A percentile compares a stretch with the other conserved stretches of the same genome.
These are phyloP conservation scores for Hawksworthiomyces lignivorus DNA, from an alignment of 2,329 filamentous ascomycete genomes.

Conservation along the genomic window DNA sequence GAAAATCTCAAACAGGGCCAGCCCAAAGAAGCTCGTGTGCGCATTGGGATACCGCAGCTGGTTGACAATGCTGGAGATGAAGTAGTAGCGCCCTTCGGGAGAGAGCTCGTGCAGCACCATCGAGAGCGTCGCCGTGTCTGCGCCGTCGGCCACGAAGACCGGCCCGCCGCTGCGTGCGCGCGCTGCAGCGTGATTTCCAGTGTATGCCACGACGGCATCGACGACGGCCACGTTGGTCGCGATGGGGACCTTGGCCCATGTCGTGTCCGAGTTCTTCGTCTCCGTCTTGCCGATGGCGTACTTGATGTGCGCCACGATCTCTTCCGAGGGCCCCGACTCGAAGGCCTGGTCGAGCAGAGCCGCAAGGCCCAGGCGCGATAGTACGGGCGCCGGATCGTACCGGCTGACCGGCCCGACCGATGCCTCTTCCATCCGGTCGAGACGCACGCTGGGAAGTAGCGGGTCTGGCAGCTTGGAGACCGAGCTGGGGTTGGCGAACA, in stretches of 20 bases:
- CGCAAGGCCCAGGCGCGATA: slow-evolving; percentile 49
- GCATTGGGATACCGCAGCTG: slow-evolving; percentile 86
- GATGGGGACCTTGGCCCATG: slow-evolving; percentile 59
- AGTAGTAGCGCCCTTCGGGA: slow-evolving; percentile 74
- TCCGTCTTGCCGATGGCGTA: slow-evolving; percentile 58
- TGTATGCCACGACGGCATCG: slow-evolving; percentile 75
- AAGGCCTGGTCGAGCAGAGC: slow-evolving; percentile 53
- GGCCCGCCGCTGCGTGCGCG: slow-evolving; percentile 52
- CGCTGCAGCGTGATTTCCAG: slow-evolving; percentile 65
- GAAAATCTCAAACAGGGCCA: slow-evolving; percentile 77
- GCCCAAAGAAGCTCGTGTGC: slow-evolving; percentile 88
- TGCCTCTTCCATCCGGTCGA: slow-evolving; percentile 69
- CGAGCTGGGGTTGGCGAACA: slow-evolving; percentile 66
- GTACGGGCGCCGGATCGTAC: slow-evolving; percentile 51
- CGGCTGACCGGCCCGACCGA: slow-evolving; percentile 58
- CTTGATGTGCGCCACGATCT: slow-evolving; percentile 68
- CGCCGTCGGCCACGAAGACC: slow-evolving; percentile 55
- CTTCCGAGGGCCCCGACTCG: slow-evolving; percentile 56
- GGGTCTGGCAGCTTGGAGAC: slow-evolving; percentile 67
- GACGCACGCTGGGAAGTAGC: slow-evolving; percentile 64
- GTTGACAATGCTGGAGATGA: slow-evolving; percentile 79
- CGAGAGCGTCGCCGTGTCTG: slow-evolving; percentile 66
- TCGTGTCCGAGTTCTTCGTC: slow-evolving; percentile 42
- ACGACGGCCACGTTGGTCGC: slow-evolving; percentile 64
- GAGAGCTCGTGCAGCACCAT: slow-evolving; percentile 68